Base-by-base conservation (phyloP, 2,329 filamentous ascomycete genomes). In the Fusarium pseudoanthophilum region DNA sequence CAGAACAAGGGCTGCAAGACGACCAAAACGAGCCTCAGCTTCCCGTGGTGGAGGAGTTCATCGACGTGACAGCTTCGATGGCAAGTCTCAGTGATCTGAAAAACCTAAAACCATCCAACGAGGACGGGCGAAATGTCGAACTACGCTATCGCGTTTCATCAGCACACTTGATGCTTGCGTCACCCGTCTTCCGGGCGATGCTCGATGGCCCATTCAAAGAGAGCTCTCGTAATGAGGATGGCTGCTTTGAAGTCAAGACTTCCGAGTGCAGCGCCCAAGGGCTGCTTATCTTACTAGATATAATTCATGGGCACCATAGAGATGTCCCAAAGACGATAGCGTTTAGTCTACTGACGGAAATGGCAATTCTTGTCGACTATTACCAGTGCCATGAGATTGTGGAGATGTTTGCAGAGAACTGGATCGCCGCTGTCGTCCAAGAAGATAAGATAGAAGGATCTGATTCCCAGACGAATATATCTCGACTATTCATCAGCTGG, bases 281-380 rank as follows among this genome's bases (percentile, higher is more conserved):
- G 0, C 26, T 81, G 1, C 36, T 78, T 0, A 70, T 78, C 20
- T 14, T 80, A 0, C 65, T 80, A 2, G 42, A 73, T 2, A 70
- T 78, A 5, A 72, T 81, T 0, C 79, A 80, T n/a, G 72, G 78
- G 0, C 73, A 72, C 16, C 63, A 69, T 6, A 51, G 67, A 43
- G 28, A 21, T 3, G 66, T 80, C 1, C 72, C 75, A 0, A 55
- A 51, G 1, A n/a, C 9, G 0, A 16, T 80, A 2, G 37, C 36
- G 0, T 32, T 78, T 2, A 37, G 69, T 7, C 67, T 71, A 28
- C 45, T 79, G 1, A 69, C 70, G 0, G 77, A 78, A 11, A 45
- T 79, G 9, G 75, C 77, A 2, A 64, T 77, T 6, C 39, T 80
- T 4, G 74, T 79, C 0, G 73, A 80, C 30, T 78, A 78, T 14